phyloP scores from a whole-genome alignment of 228 moss, liverwort and hornwort species.

The Sphagnum fallax region DNA sequence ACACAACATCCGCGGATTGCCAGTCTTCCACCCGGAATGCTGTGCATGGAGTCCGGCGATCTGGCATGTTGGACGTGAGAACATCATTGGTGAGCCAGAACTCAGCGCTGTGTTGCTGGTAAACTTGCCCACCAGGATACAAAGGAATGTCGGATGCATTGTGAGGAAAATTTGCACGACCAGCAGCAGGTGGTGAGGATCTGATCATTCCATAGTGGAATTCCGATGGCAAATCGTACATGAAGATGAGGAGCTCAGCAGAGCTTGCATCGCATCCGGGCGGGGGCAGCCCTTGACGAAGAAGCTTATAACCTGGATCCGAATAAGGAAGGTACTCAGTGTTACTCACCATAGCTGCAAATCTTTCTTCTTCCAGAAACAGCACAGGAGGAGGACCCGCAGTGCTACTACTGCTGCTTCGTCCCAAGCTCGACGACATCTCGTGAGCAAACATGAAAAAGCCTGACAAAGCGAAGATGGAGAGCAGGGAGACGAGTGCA shows the following conservation, averaged over 20 bases:
- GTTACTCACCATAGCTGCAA: not conserved
- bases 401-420: not conserved
- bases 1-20: conserved; percentile 23
- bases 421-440: not conserved
- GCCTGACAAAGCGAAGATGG: conserved; percentile 38
- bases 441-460: conserved; percentile 35
- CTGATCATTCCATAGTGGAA: conserved; percentile 35
- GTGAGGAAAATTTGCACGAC: conserved; percentile 15
- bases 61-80: conserved; percentile 20
- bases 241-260: conserved; percentile 21
- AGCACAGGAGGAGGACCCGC: not conserved
- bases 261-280: conserved; percentile 17
- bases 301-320: no score
- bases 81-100: conserved; percentile 35
- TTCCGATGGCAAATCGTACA: conserved; percentile 38
- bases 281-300: no score
- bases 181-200: conserved; percentile 5
- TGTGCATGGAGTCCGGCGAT: conserved; percentile 20
- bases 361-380: no score
- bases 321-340: not conserved
- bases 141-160: conserved; percentile 21
- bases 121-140: conserved; percentile 29
- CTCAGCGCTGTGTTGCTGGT: conserved; percentile 43
- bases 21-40: conserved; percentile 24
- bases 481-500: conserved; percentile 20